Evolutionary conservation across 2,329 filamentous ascomycete genomes (phyloP), one percentile per base, ranked within the genome.

Genomic region (Diaporthe aspalathi): DNA sequence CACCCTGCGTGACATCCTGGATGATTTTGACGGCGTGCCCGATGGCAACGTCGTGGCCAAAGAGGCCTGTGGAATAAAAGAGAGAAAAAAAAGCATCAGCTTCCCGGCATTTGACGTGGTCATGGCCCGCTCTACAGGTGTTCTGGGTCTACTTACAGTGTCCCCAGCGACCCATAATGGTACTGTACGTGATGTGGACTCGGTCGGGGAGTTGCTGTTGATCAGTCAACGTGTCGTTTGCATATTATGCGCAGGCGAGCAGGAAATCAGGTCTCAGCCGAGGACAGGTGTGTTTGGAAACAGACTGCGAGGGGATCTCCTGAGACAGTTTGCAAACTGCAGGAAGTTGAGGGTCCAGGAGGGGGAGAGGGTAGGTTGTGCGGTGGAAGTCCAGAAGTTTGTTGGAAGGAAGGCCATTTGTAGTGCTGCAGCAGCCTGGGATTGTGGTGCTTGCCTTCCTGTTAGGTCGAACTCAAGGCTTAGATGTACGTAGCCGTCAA

Each of bases 121-220:
- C 17, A 54, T 24, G 12, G 14, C 3, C 27, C 2, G 11, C 20
- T 14, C 29, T 16, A n/a, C 5, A 56, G 32, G 24, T 5, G n/a
- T 20, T 16, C n/a, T 9, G 16, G 24, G 11, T 38, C 7, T 49
- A 53, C 63, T 63, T 17, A 68, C 70, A 50, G 24, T 71, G 63
- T 50, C 38, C 63, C 63, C 70, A 71, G 38, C 70, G 70, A 63
- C 63, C 54, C 70, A 71, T 71, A 35, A 22, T 54, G 38, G 17
- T n/a, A 35, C 12, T 24, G 4, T 16, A 8, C 9, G 24, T 32
- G 32, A 32, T 8, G n/a, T 67, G 11, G 14, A 3, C 17, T 32
- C 20, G 17, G 57, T 22, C 1, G 8, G 20, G 12, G 22, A 2
- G 5, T 24, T 29, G 17, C 43, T 24, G 20, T 20, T 12, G 17